phyloP scores from a whole-genome alignment of 805 yeast genomes.

The Suhomyces sp. region DNA sequence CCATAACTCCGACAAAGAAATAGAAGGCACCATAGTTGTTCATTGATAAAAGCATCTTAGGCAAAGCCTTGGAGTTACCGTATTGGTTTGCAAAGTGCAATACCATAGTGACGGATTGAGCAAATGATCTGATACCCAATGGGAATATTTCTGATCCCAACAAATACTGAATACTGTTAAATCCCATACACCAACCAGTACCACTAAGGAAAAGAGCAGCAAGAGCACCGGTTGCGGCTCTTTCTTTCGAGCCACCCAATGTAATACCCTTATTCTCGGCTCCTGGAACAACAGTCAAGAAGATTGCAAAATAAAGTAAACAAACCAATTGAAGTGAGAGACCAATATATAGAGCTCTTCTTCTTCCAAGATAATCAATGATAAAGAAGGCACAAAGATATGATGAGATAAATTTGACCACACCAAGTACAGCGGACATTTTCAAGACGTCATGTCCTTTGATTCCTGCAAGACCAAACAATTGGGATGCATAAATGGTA shows the following conservation, averaged over 20 bases:
- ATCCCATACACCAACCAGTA: constrained; percentile 25
- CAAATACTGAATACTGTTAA: constrained; percentile 23
- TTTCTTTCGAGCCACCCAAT: constrained; percentile 13
- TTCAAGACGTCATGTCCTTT: constrained; percentile 18
- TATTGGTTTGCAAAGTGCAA: constrained; percentile 27
- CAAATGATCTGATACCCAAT: constrained; percentile 22
- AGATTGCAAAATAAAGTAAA: constrained; percentile 20
- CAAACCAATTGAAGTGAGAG: constrained; percentile 17
- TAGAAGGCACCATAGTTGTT: constrained; percentile 22
- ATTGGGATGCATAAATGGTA: constrained; percentile 22
- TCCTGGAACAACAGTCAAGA: constrained; percentile 20
- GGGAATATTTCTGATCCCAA: constrained; percentile 26
- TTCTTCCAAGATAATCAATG: constrained; percentile 23
- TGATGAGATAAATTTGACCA: constrained; percentile 21
- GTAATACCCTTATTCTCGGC: constrained; percentile 11
- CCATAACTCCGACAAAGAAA: constrained; percentile 19
- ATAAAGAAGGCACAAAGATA: constrained; percentile 23
- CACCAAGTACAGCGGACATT: constrained; percentile 24
- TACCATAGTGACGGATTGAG: constrained; percentile 22
- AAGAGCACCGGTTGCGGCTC: constrained; percentile 20
- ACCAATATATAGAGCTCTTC: constrained; percentile 20
- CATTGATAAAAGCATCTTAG: constrained; percentile 22
- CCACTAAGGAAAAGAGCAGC: constrained; percentile 24
- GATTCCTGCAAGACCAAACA: constrained; percentile 21
- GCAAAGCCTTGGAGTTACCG: constrained; percentile 26